These are phyloP conservation scores for Xylariaceae sp. DNA, from an alignment of 2,329 filamentous ascomycete genomes.

Conservation along the genomic window DNA sequence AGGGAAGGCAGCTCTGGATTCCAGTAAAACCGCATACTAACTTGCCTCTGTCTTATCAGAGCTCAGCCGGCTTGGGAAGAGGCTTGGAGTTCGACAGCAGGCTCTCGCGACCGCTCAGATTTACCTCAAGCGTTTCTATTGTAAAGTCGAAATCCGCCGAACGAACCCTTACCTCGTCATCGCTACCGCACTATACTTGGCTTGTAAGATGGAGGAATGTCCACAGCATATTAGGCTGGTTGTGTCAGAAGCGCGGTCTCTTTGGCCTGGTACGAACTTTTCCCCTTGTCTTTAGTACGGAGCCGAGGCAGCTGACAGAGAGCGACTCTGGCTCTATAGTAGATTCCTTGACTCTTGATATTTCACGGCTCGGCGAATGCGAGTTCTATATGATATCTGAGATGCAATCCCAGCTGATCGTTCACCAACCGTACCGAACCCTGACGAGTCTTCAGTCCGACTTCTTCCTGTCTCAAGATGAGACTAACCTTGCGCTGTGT, in stretches of 20 bases:
- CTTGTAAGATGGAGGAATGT: conserved; percentile 97
- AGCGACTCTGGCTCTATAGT: conserved; percentile 15
- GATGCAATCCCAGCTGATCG: conserved; percentile 86
- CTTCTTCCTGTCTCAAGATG: conserved; percentile 77
- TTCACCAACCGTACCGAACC: conserved; percentile 89
- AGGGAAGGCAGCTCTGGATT: no score
- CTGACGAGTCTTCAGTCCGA: conserved; percentile 73
- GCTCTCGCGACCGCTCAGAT: conserved; percentile 92
- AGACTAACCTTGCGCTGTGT: conserved; percentile 77
- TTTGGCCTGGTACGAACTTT: conserved; percentile 72
- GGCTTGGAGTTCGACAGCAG: conserved; percentile 86
- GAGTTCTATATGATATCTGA: conserved; percentile 93
- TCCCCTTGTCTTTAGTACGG: background rate
- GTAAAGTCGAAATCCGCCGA: conserved; percentile 85
- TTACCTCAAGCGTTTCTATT: conserved; percentile 94
- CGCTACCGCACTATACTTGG: conserved; percentile 92
- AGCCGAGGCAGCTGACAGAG: conserved; percentile 22
- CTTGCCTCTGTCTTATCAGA: conserved; percentile 56
- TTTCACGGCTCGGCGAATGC: conserved; percentile 87
- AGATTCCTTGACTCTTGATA: conserved; percentile 77
- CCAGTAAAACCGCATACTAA: conserved; percentile 9
- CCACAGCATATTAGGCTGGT: conserved; percentile 95
- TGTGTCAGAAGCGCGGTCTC: conserved; percentile 80
- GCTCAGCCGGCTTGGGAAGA: conserved; percentile 81
- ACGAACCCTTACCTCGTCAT: conserved; percentile 94